Percentiles rank a stretch among this genome's conserved stretches.
These are phyloP conservation scores for Colletotrichum tropicale DNA, from an alignment of 2,329 filamentous ascomycete species.

Conservation along the genomic window DNA sequence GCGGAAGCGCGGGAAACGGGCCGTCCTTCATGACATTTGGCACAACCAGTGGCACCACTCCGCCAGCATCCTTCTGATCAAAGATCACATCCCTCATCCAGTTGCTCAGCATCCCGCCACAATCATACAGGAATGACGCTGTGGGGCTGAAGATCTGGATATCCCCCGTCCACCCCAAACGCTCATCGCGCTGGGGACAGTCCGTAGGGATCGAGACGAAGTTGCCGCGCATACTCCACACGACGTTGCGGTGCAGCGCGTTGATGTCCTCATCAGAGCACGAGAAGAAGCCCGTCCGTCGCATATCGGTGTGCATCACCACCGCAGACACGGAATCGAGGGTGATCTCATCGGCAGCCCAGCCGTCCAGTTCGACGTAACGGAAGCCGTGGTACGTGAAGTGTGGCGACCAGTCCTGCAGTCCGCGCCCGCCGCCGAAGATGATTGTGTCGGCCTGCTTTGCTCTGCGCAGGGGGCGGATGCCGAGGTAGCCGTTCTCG, in stretches of 20 bases:
- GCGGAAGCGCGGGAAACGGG: slow-evolving; percentile 25
- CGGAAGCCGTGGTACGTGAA: slow-evolving; percentile 62
- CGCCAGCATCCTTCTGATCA: slow-evolving; percentile 35
- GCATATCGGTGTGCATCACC: slow-evolving; percentile 57
- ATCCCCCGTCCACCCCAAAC: slow-evolving; percentile 59
- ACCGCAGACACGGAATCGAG: slow-evolving; percentile 27
- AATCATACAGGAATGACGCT: slow-evolving; percentile 58
- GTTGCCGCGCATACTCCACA: slow-evolving; percentile 63
- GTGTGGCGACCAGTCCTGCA: slow-evolving; percentile 41
- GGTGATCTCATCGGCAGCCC: slow-evolving; percentile 29
- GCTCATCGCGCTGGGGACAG: slow-evolving; percentile 60
- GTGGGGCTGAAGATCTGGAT: slow-evolving; percentile 53
- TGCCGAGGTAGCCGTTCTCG: slow-evolving; percentile 48
- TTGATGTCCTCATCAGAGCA: slow-evolving; percentile 58
- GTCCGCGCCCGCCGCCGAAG: slow-evolving; percentile 21
- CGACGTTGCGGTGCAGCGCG: slow-evolving; percentile 56
- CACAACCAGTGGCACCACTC: slow-evolving; percentile 35
- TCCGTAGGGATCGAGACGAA: slow-evolving; percentile 63
- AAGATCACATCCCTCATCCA: slow-evolving; percentile 53
- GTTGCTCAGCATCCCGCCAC: slow-evolving; percentile 49
- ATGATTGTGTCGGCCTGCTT: slow-evolving; percentile 44
- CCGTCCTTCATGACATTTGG: slow-evolving; percentile 29
- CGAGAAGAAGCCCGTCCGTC: slow-evolving; percentile 51
- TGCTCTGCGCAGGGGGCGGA: slow-evolving; percentile 45
- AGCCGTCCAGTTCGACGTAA: slow-evolving; percentile 52